These are phyloP conservation scores for Seiridium unicorne DNA, from an alignment of 2,329 filamentous ascomycete species.

Conservation along the genomic window DNA sequence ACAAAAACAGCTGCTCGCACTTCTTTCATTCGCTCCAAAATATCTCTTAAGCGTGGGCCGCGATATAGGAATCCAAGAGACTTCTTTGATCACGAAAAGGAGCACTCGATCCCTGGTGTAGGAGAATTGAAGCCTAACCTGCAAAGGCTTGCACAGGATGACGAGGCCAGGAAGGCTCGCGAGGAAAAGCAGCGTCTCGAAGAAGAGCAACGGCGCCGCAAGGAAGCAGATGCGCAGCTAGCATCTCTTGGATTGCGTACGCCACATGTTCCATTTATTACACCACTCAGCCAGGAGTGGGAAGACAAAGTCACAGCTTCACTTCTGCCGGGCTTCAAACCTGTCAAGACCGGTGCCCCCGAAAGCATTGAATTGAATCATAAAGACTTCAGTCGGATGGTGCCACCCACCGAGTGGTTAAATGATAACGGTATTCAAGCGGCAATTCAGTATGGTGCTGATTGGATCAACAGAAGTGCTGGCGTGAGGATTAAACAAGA, in stretches of 20 bases:
- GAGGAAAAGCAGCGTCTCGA: background rate
- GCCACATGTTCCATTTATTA: constrained; percentile 17
- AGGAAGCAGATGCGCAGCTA: constrained; percentile 9
- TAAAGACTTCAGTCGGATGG: constrained; percentile 64
- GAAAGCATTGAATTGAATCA: constrained; percentile 49
- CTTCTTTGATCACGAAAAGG: constrained; percentile 2
- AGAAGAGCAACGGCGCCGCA: background rate
- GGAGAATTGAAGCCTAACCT: background rate
- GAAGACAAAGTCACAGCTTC: constrained; percentile 15
- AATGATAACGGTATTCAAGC: constrained; percentile 77
- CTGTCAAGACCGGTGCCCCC: constrained; percentile 16
- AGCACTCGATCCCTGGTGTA: background rate
- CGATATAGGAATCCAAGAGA: background rate
- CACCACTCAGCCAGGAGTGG: constrained; percentile 19
- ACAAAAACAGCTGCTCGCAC: too few relatives aligned
- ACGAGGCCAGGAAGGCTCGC: background rate
- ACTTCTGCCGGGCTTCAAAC: background rate
- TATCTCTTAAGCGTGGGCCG: background rate
- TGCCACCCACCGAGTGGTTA: constrained; percentile 61
- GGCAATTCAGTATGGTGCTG: constrained; percentile 59
- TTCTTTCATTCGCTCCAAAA: background rate
- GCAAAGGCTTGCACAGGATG: background rate
- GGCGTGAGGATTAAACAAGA: constrained; percentile 46
- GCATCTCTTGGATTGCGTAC: constrained; percentile 19
- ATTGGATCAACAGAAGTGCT: constrained; percentile 54